phyloP scores from a whole-genome alignment of 306 rosid genomes.

The Hippophae tibetana region DNA sequence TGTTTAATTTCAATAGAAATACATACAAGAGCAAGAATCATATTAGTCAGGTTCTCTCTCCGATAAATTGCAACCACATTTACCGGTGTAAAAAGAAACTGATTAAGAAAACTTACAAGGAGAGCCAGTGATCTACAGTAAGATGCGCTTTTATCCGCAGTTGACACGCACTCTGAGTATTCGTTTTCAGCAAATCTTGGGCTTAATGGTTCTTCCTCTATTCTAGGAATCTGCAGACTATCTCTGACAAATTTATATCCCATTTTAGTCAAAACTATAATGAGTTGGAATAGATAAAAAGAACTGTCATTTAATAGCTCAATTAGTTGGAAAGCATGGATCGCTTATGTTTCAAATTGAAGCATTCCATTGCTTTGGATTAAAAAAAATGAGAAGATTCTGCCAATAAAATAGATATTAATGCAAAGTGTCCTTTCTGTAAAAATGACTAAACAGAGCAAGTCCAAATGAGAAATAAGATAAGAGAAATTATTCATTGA shows the following conservation, averaged over 20 bases:
- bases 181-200: conserved; percentile 26
- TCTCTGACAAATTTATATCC: conserved; percentile 29
- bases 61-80: no score
- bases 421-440: no score
- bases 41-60: no score
- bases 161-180: conserved; percentile 40
- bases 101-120: conserved; percentile 41
- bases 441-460: no score
- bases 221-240: conserved; percentile 54
- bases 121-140: conserved; percentile 73
- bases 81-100: no score
- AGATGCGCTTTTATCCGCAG: conserved; percentile 48
- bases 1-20: no score
- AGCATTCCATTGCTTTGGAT: neutral
- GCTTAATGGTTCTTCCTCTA: conserved; percentile 26
- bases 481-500: no score
- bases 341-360: neutral
- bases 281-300: neutral
- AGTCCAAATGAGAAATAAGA: neutral
- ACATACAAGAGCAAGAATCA: no score
- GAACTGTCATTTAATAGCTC: no score
- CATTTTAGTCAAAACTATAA: neutral
- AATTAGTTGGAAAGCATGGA: neutral
- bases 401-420: no score
- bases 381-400: neutral